phyloP scores from a whole-genome alignment of 169 alveolate genomes.

The Pseudocohnilembus persalinus region DNA sequence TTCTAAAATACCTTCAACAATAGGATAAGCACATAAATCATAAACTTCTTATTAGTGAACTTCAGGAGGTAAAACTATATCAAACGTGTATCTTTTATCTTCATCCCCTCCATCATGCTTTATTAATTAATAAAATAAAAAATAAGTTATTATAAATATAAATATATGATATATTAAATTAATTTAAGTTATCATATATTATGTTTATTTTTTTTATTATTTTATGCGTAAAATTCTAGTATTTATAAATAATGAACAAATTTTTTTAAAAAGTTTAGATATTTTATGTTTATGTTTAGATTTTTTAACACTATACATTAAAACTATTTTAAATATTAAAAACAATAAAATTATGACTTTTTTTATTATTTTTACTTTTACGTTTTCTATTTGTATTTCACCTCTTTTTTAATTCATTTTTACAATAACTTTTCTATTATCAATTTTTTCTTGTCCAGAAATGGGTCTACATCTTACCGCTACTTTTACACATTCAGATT shows the following conservation, averaged over 20 bases:
- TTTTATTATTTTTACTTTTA: too few relatives aligned
- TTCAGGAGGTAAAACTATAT: constrained; percentile 77
- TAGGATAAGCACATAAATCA: constrained; percentile 89
- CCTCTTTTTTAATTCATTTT: constrained; percentile 53
- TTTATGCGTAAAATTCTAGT: too few relatives aligned
- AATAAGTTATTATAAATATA: too few relatives aligned
- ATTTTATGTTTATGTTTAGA: too few relatives aligned
- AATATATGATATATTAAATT: too few relatives aligned
- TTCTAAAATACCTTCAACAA: constrained; percentile 91
- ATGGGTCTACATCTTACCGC: constrained; percentile 84
- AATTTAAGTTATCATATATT: constrained; percentile 15
- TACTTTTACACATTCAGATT: constrained; percentile 81
- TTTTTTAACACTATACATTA: too few relatives aligned
- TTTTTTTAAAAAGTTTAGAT: too few relatives aligned
- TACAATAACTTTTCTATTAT: constrained; percentile 43
- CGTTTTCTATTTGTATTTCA: constrained; percentile 41
- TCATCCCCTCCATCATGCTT: constrained; percentile 41
- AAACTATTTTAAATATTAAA: too few relatives aligned
- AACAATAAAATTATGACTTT: too few relatives aligned
- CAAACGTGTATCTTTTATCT: constrained; percentile 59
- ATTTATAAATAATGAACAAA: too few relatives aligned
- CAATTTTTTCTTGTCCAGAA: constrained; percentile 57
- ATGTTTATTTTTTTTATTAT: background rate
- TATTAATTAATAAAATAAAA: too few relatives aligned
- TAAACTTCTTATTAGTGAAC: constrained; percentile 80